Evolutionary conservation across 108 stramenopile genomes (phyloP).

Genomic region (Craspedostauros australis): DNA sequence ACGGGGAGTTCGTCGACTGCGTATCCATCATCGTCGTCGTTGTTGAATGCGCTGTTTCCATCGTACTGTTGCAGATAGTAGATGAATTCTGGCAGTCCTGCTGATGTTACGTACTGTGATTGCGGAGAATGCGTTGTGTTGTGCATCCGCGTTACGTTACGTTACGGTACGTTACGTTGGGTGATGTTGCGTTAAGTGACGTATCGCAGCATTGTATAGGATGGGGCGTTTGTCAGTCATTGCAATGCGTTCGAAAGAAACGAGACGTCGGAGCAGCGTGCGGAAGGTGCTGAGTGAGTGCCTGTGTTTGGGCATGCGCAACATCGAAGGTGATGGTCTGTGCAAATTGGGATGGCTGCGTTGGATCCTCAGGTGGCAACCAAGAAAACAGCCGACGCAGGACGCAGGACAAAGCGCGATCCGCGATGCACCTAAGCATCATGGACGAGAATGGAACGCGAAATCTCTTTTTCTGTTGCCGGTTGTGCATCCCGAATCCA

Average conservation of each 20-base stretch:
- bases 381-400: no score
- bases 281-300: background rate
- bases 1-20: conserved; percentile 45
- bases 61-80: conserved; percentile 52
- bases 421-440: no score
- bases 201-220: no score
- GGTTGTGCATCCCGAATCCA: background rate
- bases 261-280: background rate
- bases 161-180: no score
- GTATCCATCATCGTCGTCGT: conserved; percentile 27
- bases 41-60: conserved; percentile 34
- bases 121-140: conserved; percentile 1
- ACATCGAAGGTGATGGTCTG: no score
- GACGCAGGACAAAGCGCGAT: no score
- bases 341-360: no score
- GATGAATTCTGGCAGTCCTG: conserved; percentile 64
- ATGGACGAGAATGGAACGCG: conserved; percentile 3
- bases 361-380: no score
- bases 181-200: no score
- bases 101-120: conserved; percentile 62
- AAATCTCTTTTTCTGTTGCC: background rate
- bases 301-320: no score
- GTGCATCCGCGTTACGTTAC: background rate
- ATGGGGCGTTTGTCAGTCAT: no score
- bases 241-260: background rate